phyloP scores from a whole-genome alignment of 352 stramenopile species.

The Pythium periplocum region DNA sequence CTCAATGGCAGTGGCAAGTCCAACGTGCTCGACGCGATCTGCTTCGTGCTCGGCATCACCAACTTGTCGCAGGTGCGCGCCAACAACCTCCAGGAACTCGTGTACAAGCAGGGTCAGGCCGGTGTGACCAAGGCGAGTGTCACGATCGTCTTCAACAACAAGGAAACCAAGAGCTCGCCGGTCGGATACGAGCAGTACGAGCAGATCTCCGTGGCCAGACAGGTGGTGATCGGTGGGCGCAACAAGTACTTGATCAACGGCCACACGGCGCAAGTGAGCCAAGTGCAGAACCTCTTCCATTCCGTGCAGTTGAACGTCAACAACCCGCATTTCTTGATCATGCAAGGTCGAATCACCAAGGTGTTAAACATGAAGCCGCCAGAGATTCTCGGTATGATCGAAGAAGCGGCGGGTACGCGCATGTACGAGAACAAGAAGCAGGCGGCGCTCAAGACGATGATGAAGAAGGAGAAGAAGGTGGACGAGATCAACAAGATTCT shows the following conservation, averaged over 20 bases:
- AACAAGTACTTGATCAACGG: conserved; percentile 99
- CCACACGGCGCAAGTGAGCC: conserved; percentile 93
- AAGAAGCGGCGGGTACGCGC: conserved; percentile 98
- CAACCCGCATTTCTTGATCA: conserved; percentile 99
- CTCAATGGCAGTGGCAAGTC: conserved; percentile 99
- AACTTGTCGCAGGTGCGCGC: conserved; percentile 98
- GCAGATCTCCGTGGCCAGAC: conserved; percentile 97
- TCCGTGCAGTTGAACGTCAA: conserved; percentile 99
- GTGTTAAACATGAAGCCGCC: conserved; percentile 99
- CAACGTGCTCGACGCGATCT: conserved; percentile 99
- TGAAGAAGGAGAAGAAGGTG: conserved; percentile 99
- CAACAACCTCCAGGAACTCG: conserved; percentile 98
- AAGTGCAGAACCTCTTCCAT: conserved; percentile 99
- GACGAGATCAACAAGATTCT: conserved; percentile 99
- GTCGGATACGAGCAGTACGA: conserved; percentile 98
- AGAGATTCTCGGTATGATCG: conserved; percentile 99
- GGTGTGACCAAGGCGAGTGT: conserved; percentile 99
- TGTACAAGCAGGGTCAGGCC: conserved; percentile 99
- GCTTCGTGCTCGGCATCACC: conserved; percentile 99
- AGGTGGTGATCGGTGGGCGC: conserved; percentile 97
- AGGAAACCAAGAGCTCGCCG: conserved; percentile 88
- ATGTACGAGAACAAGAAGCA: conserved; percentile 99
- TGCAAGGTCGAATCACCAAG: conserved; percentile 98
- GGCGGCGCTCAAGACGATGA: conserved; percentile 97
- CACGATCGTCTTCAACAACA: conserved; percentile 99